A percentile compares a stretch with the other conserved stretches of the same genome.
These are phyloP conservation scores for Pichia terricola DNA, from an alignment of 1,139 yeast genomes.

Conservation along the genomic window DNA sequence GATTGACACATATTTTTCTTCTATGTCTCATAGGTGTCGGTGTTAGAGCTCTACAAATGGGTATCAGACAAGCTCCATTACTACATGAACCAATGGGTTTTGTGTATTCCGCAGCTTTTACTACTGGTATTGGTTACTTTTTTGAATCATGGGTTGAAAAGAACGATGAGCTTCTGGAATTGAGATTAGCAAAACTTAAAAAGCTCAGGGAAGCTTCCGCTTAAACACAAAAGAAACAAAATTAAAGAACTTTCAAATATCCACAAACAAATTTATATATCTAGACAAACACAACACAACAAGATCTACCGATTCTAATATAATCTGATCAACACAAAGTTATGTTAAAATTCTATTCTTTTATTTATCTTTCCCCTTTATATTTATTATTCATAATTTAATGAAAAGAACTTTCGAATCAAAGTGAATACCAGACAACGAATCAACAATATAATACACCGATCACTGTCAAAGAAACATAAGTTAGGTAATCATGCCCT, in stretches of 20 bases:
- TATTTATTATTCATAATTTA: too few species aligned
- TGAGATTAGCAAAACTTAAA: constrained; percentile 27
- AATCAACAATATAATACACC: too few species aligned
- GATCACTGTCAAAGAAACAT: too few species aligned
- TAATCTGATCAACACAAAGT: too few species aligned
- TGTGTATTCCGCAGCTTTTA: constrained; percentile 30
- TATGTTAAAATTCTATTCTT: too few species aligned
- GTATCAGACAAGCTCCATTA: constrained; percentile 30
- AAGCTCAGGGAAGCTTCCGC: constrained; percentile 24
- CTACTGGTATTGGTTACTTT: constrained; percentile 31
- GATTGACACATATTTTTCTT: background rate
- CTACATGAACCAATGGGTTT: constrained; percentile 28
- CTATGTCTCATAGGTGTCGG: constrained; percentile 23
- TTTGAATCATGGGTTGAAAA: constrained; percentile 29
- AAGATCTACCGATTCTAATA: too few species aligned
- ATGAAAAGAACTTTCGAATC: too few species aligned
- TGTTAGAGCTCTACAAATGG: constrained; percentile 33
- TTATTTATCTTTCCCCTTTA: too few species aligned
- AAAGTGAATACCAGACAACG: too few species aligned
- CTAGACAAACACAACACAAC: too few species aligned
- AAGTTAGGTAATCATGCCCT: too few species aligned
- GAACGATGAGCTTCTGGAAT: constrained; percentile 28
- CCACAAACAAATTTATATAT: too few species aligned
- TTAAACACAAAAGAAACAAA: background rate
- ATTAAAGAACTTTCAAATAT: background rate